A percentile compares a stretch with the other conserved stretches of the same genome.
Conservation (phyloP, 495 filamentous ascomycete species). For the Ramalina peruviana region DNA sequence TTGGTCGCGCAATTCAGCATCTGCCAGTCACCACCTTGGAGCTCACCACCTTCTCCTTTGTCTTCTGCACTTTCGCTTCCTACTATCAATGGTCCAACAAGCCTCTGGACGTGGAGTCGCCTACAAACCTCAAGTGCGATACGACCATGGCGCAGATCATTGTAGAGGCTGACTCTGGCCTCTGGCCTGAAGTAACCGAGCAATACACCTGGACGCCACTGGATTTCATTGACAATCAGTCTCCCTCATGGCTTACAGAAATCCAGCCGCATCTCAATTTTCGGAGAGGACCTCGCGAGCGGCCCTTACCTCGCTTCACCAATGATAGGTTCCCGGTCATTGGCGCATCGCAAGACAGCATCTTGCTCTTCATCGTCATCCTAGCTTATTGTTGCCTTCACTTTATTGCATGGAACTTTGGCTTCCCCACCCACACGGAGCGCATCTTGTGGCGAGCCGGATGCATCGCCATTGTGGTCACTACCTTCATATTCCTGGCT, state of each 20-base stretch:
- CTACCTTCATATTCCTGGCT: constrained; percentile 14
- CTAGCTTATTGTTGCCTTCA: constrained; percentile 23
- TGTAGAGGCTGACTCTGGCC: constrained; percentile 7
- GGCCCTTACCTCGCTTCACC: constrained; percentile 16
- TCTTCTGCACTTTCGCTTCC: constrained; percentile 21
- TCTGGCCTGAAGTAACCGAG: constrained; percentile 5
- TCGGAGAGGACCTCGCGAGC: constrained; percentile 11
- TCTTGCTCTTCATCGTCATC: constrained; percentile 12
- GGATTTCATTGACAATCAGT: constrained; percentile 24
- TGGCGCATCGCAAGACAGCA: constrained; percentile 10
- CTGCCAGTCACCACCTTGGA: constrained; percentile 25
- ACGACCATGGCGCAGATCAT: constrained; percentile 15
- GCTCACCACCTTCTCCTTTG: constrained; percentile 24
- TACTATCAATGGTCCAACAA: constrained; percentile 26
- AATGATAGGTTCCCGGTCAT: constrained; percentile 18
- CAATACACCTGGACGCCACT: constrained; percentile 21
- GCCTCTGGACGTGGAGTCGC: constrained; percentile 22
- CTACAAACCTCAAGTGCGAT: constrained; percentile 9
- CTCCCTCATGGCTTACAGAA: constrained; percentile 49
- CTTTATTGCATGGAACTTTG: constrained; percentile 27
- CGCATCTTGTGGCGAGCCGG: constrained; percentile 21
- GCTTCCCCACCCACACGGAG: constrained; percentile 26
- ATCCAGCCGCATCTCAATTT: constrained; percentile 61
- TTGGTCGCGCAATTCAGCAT: constrained; percentile 16
- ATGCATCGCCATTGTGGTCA: constrained; percentile 15